A percentile compares a stretch with the other conserved stretches of the same genome.
phyloP scores from a whole-genome alignment of 176 grass and related monocot genomes.

The Themeda triandra region DNA sequence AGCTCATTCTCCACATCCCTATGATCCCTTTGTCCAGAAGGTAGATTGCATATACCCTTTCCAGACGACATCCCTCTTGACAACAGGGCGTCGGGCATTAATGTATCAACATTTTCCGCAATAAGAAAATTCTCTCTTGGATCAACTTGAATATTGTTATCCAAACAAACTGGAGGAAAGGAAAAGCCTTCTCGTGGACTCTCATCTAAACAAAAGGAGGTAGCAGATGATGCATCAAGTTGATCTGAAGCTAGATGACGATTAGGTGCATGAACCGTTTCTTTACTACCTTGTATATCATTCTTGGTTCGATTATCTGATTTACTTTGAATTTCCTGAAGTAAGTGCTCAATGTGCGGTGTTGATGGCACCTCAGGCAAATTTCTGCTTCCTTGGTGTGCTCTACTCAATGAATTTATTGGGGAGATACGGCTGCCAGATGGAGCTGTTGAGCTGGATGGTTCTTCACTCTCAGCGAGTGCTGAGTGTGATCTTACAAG shows the following conservation, averaged over 20 bases:
- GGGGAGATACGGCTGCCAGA: conserved; percentile 57
- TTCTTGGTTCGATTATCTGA: conserved; percentile 63
- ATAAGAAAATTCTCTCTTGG: conserved; percentile 72
- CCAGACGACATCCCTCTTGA: conserved; percentile 74
- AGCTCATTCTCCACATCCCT: conserved; percentile 84
- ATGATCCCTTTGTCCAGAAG: conserved; percentile 64
- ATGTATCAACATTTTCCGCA: conserved; percentile 57
- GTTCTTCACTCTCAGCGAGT: conserved; percentile 48
- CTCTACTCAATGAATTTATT: conserved; percentile 53
- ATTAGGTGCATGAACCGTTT: conserved; percentile 39
- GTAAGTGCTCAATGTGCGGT: conserved; percentile 69
- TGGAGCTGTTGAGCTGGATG: conserved; percentile 59
- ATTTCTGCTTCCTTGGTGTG: conserved; percentile 63
- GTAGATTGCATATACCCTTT: conserved; percentile 71
- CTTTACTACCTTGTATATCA: conserved; percentile 52
- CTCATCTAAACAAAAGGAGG: conserved; percentile 93
- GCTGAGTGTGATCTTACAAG: conserved; percentile 64
- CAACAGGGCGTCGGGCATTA: conserved; percentile 81
- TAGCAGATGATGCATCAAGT: conserved; percentile 92
- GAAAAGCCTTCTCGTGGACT: conserved; percentile 73
- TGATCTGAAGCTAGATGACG: conserved; percentile 69
- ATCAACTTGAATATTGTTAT: conserved; percentile 78
- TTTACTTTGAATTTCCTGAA: conserved; percentile 92
- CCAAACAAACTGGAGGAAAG: conserved; percentile 70
- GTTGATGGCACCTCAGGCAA: conserved; percentile 40